Evolutionary conservation across 2,329 filamentous ascomycete genomes (phyloP).

Genomic region (Leptosphaerulina australis): DNA sequence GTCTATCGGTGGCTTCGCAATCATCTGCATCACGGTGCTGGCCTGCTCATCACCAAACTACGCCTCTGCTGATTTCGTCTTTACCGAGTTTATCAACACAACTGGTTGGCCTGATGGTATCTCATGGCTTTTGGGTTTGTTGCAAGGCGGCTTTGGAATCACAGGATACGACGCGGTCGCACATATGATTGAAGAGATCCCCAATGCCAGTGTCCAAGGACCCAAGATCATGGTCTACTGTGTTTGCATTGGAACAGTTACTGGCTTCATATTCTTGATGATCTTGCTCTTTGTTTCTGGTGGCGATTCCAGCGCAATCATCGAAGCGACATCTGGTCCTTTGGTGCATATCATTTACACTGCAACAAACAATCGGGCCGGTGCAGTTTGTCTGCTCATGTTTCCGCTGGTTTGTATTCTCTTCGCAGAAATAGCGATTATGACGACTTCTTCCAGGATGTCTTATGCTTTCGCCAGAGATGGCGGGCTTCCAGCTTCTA

Average conservation of each 20-base stretch:
- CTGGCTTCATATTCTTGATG: slow-evolving; percentile 67
- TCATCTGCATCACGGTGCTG: slow-evolving; percentile 73
- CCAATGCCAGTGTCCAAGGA: slow-evolving; percentile 62
- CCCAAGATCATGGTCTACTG: slow-evolving; percentile 71
- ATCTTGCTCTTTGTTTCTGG: slow-evolving; percentile 69
- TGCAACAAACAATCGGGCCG: slow-evolving; percentile 66
- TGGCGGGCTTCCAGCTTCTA: slow-evolving; percentile 68
- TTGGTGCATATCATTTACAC: slow-evolving; percentile 67
- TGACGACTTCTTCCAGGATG: slow-evolving; percentile 71
- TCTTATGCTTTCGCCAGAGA: slow-evolving; percentile 71
- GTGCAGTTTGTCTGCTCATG: slow-evolving; percentile 69
- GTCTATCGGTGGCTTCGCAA: slow-evolving; percentile 70
- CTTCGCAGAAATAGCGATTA: slow-evolving; percentile 67
- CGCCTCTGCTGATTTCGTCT: slow-evolving; percentile 69
- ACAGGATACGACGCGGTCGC: slow-evolving; percentile 62
- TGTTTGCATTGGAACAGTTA: slow-evolving; percentile 66
- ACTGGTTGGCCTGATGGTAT: slow-evolving; percentile 73
- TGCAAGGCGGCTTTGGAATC: slow-evolving; percentile 62
- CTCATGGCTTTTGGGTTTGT: slow-evolving; percentile 57
- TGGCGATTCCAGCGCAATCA: slow-evolving; percentile 61
- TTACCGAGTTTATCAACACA: slow-evolving; percentile 69
- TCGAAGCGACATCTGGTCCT: slow-evolving; percentile 62
- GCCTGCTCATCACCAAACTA: slow-evolving; percentile 70
- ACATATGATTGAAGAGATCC: slow-evolving; percentile 66
- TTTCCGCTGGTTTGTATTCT: slow-evolving; percentile 69